Evolutionary conservation across 805 yeast species (phyloP), one percentile per base, ranked within the genome.

Genomic region (Sugiyamaella boreocaroliniensis): DNA sequence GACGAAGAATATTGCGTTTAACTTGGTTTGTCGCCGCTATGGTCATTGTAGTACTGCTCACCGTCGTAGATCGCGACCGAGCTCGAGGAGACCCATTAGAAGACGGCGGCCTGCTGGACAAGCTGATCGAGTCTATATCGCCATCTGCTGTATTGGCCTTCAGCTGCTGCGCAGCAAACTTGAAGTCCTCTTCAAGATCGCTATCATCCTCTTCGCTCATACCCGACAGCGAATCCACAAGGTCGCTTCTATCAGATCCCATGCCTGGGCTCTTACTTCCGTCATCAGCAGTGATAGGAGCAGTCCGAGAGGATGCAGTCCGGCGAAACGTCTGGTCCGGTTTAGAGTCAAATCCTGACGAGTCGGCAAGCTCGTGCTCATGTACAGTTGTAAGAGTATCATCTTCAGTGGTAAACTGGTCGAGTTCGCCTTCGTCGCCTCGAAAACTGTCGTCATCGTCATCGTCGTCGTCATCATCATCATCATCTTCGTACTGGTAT

Each of bases 181-280:
- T 62, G 53, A 74, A 60, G n/a, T 71, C 71, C 45, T 71, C 74
- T 49, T 69, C 76, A n/a, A 72, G 56, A 43, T 71, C 71, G 43
- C 66, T 67, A 44, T 67, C 72, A 43, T 71, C 76, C 19, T 72
- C 77, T 45, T 68, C 69, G 29, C 70, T 64, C 48, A 68, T 63
- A 43, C 66, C 73, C n/a, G 72, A 67, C 11, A 64, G n/a, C 8
- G 50, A 44, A 8, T 44, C 19, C 15, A 26, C 43, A 44, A 26
- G 32, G 4, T 32, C 37, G n/a, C 37, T 32, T 14, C n/a, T 45
- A 29, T 57, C 57, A 7, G 46, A 43, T 22, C 16, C 26, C 10
- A 18, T 16, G 45, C 45, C 22, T 43, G 29, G 18, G 26, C 22
- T 14, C 2, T 20, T 42, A 14, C 15, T 43, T 29, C 20, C 18